Base-by-base conservation (phyloP, 306 rosid genomes). In the Trifolium fragiferum region DNA sequence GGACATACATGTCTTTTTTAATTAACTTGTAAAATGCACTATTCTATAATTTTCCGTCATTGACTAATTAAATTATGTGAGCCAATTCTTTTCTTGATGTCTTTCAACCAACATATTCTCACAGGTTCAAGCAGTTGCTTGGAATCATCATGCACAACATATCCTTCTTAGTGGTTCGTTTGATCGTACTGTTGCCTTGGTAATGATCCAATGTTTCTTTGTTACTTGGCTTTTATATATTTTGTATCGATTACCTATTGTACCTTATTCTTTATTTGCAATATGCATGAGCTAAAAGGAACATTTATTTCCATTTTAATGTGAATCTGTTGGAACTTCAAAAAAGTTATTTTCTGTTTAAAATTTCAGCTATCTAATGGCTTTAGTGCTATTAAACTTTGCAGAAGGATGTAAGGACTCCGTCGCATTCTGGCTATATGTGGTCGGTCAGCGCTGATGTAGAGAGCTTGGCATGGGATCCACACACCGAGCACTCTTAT, bases 381-480 rank as follows among this genome's bases (percentile, higher is more conserved):
- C 70, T 50, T 59, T 75, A 8, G 40, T 68, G 43, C 62, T 70
- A 43, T 82, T 80, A 66, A 68, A 75, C 41, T 80, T 80, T 79
- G 82, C 94, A 93, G 98, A 94, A 70, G 82, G 98, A 93, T 81
- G 96, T 85, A 72, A 90, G 99, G 82, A 80, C 58, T 53, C 92
- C 96, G 54, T 60, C 86, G 4, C 98, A 93, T 83, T 82, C 96
- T 44, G 98, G 98, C 66, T 93, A 87, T 80, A 88, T 73, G 79
- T 89, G 98, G 98, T 81, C 74, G 46, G 94, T 89, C 66, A 54
- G 85, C 38, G 83, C 91, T 78, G 97, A 93, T 44, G 98, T 93
- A 12, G 98, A 93, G 85, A 83, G 89, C 90, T 87, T 93, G 84
- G 97, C 93, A 53, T 93, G 98, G 97, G 96, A 93, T 83, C 97